phyloP scores from a whole-genome alignment of 805 yeast genomes.

The Grigorovia jiainica region DNA sequence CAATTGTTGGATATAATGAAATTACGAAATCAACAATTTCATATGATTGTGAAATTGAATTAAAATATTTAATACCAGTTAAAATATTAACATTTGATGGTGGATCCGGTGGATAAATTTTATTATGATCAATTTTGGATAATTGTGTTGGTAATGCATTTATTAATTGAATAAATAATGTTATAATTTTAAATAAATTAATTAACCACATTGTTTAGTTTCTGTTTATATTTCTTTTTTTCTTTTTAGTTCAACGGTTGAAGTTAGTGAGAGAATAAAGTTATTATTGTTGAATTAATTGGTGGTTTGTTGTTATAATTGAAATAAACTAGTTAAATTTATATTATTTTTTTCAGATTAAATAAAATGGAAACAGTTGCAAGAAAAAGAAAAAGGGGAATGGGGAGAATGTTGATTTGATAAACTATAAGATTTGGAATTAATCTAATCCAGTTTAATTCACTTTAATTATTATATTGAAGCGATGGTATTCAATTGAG shows the following conservation, averaged over 20 bases:
- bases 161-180: background rate
- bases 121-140: background rate
- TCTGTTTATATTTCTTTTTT: background rate
- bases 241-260: background rate
- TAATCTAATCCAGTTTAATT: too few relatives aligned
- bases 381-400: too few relatives aligned
- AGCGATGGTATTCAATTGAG: too few relatives aligned
- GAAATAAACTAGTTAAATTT: too few relatives aligned
- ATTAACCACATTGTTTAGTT: background rate
- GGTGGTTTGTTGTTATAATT: too few relatives aligned
- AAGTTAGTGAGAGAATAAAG: too few relatives aligned
- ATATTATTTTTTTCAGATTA: too few relatives aligned
- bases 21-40: conserved; percentile 33
- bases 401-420: too few relatives aligned
- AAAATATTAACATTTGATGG: conserved; percentile 22
- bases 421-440: too few relatives aligned
- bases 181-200: background rate
- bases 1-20: conserved; percentile 57
- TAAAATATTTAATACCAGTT: conserved; percentile 20
- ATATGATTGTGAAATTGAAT: conserved; percentile 8
- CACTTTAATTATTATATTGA: too few relatives aligned
- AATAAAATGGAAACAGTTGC: too few relatives aligned
- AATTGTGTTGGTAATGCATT: background rate
- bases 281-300: too few relatives aligned
- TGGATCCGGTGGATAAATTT: conserved; percentile 27